A percentile compares a stretch with the other conserved stretches of the same genome.
Conservation (phyloP, 2,329 filamentous ascomycete genomes). For the Hypoxylon sp. region DNA sequence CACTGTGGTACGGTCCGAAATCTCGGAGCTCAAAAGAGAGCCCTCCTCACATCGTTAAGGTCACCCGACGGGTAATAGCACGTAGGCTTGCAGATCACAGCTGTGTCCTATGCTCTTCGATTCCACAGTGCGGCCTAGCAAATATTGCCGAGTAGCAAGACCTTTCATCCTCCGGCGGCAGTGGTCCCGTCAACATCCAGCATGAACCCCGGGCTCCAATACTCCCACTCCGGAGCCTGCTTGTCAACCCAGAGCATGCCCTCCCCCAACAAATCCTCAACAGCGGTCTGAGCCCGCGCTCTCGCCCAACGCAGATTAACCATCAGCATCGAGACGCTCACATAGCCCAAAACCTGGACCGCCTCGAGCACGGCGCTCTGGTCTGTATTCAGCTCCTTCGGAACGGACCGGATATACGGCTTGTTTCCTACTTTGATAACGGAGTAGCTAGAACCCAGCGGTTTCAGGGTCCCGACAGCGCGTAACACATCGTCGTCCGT, state of each 20-base stretch:
- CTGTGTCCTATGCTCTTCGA: background rate
- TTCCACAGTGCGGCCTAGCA: background rate
- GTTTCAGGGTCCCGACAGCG: conserved; percentile 87
- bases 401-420: conserved; percentile 91
- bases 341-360: conserved; percentile 89
- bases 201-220: conserved; percentile 87
- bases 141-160: background rate
- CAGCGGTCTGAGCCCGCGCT: conserved; percentile 86
- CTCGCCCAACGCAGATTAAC: conserved; percentile 88
- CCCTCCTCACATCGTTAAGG: background rate
- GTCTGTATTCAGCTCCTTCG: conserved; percentile 94
- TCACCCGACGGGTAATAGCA: background rate
- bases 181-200: conserved; percentile 46
- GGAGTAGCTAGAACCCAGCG: conserved; percentile 89
- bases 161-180: conserved; percentile 44
- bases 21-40: background rate
- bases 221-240: conserved; percentile 88
- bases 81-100: background rate
- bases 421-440: conserved; percentile 87
- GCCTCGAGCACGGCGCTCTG: conserved; percentile 94
- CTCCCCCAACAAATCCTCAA: conserved; percentile 90
- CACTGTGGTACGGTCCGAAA: background rate
- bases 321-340: conserved; percentile 90
- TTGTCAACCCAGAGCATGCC: conserved; percentile 95
- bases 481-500: conserved; percentile 93